phyloP scores from a whole-genome alignment of 2,329 filamentous ascomycete species.

The Endoconidiophora laricicola region DNA sequence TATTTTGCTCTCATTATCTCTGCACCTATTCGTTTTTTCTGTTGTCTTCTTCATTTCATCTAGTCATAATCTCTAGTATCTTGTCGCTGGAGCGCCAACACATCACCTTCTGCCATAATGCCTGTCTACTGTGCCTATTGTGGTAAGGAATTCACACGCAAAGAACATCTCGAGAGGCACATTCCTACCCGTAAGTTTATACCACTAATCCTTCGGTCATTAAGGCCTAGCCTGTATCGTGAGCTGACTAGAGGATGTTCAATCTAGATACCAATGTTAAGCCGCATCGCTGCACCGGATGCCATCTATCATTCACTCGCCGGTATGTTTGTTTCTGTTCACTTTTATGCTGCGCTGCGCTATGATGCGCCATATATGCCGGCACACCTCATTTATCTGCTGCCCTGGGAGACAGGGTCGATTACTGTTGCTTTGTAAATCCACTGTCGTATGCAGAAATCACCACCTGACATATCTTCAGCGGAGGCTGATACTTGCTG shows the following conservation, averaged over 20 bases:
- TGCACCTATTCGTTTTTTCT: not conserved
- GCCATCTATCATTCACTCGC: slow-evolving; percentile 33
- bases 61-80: not conserved
- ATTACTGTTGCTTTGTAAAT: too few relatives aligned
- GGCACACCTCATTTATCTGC: too few relatives aligned
- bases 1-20: not conserved
- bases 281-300: slow-evolving; percentile 32
- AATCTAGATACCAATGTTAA: slow-evolving; percentile 36
- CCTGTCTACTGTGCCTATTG: slow-evolving; percentile 36
- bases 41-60: not conserved
- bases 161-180: slow-evolving; percentile 40
- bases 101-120: slow-evolving; percentile 4
- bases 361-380: too few relatives aligned
- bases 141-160: slow-evolving; percentile 36
- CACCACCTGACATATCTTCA: not conserved
- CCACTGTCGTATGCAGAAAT: not conserved
- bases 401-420: too few relatives aligned
- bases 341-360: not conserved
- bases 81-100: not conserved
- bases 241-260: too few relatives aligned
- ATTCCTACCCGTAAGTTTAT: slow-evolving; percentile 31
- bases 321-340: slow-evolving; percentile 22
- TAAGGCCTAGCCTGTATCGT: too few relatives aligned
- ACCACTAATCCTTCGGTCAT: not conserved
- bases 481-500: not conserved